Evolutionary conservation across 441 rosid species (phyloP).

Genomic region (Brassica balearica): DNA sequence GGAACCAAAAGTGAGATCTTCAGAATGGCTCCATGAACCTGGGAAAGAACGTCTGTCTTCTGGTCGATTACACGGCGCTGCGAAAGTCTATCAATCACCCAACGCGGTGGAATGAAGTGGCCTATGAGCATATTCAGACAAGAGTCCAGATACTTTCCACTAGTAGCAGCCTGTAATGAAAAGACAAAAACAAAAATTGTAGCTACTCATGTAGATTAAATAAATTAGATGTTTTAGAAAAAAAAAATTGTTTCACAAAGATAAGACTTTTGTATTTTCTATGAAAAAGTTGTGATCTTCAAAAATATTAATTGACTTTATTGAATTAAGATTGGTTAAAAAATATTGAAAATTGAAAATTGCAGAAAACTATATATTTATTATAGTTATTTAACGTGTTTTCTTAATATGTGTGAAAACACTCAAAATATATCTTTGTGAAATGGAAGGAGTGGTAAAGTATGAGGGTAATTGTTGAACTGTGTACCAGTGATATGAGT

Average conservation of each 20-base stretch:
- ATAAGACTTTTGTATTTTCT: no score
- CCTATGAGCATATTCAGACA: conserved; percentile 72
- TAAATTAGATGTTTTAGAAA: neutral
- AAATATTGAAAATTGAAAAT: no score
- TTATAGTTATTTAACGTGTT: no score
- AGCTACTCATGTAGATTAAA: neutral
- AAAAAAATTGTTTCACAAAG: no score
- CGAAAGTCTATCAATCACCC: conserved; percentile 46
- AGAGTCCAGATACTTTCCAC: conserved; percentile 68
- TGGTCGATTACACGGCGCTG: conserved; percentile 54
- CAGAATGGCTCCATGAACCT: conserved; percentile 64
- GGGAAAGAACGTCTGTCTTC: conserved; percentile 68
- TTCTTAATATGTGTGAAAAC: no score
- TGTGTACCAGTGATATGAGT: conserved; percentile 62
- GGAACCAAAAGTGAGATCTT: conserved; percentile 65
- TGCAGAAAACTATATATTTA: no score
- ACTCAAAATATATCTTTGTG: no score
- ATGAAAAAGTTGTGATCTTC: no score
- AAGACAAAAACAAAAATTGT: neutral
- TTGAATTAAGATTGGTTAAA: no score
- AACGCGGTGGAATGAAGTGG: conserved; percentile 72
- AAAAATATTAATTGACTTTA: no score
- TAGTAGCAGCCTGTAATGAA: conserved; percentile 65
- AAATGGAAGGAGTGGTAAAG: neutral
- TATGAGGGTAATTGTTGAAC: neutral